phyloP scores from a whole-genome alignment of 2,329 filamentous ascomycete genomes.

The Talaromyces pinophilus region DNA sequence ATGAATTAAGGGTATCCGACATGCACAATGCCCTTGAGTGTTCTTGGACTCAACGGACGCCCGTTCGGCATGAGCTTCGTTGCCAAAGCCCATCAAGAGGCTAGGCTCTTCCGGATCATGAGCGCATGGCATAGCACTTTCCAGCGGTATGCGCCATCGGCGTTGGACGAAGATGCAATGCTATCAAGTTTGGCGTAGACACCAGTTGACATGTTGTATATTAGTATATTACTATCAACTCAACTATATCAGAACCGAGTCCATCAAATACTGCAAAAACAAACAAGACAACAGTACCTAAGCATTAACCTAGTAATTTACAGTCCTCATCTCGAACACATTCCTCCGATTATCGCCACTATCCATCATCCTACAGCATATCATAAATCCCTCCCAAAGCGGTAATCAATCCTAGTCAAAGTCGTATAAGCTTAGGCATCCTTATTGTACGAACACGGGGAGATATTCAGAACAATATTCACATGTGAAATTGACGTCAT shows the following conservation, averaged over 20 bases:
- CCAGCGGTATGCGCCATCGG: not conserved
- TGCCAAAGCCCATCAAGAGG: not conserved
- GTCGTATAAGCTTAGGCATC: not conserved
- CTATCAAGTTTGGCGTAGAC: not conserved
- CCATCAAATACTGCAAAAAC: not conserved
- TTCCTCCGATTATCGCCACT: not conserved
- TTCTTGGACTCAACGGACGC: not conserved
- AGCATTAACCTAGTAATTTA: not conserved
- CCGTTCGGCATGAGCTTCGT: not conserved
- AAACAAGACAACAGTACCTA: not conserved
- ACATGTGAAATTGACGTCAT: constrained; percentile 10
- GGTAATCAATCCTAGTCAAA: not conserved
- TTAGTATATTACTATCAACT: not conserved
- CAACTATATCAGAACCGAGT: not conserved
- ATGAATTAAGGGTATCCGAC: not conserved
- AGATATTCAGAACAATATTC: not conserved
- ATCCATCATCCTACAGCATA: not conserved
- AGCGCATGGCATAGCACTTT: not conserved
- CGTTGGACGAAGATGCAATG: not conserved
- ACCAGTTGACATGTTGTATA: too few species aligned
- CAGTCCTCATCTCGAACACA: not conserved
- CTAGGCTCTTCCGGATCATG: not conserved
- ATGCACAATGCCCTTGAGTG: not conserved
- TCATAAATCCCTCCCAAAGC: not conserved
- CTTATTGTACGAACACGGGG: not conserved